phyloP scores from a whole-genome alignment of 805 yeast species.

The Kazachstania africana region DNA sequence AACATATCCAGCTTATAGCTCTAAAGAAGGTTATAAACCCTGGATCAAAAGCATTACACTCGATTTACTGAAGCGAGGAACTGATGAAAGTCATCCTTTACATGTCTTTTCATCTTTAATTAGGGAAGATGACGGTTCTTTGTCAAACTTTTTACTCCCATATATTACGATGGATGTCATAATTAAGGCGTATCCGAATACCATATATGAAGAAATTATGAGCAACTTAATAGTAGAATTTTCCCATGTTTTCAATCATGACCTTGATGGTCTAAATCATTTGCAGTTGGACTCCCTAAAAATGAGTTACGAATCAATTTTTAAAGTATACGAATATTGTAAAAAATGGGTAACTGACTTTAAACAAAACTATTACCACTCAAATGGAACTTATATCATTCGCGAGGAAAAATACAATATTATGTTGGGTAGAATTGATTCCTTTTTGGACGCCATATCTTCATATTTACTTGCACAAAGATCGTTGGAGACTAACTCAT shows the following conservation, averaged over 20 bases:
- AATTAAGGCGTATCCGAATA: constrained; percentile 36
- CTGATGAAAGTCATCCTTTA: constrained; percentile 34
- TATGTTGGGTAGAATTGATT: constrained; percentile 29
- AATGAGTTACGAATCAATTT: constrained; percentile 59
- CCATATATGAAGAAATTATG: constrained; percentile 28
- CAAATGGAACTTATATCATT: constrained; percentile 18
- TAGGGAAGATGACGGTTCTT: constrained; percentile 55
- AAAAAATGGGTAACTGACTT: constrained; percentile 55
- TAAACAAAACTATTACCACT: constrained; percentile 24
- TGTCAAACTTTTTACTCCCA: constrained; percentile 65
- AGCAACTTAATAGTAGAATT: constrained; percentile 49
- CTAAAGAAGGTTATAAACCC: constrained; percentile 41
- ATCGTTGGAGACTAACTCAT: constrained; percentile 73
- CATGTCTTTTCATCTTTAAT: constrained; percentile 53
- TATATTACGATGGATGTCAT: constrained; percentile 60
- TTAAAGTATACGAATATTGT: constrained; percentile 72
- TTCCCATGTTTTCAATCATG: constrained; percentile 40
- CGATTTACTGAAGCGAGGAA: constrained; percentile 41
- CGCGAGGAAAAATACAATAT: constrained; percentile 13
- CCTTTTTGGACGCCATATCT: constrained; percentile 46
- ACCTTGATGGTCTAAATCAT: constrained; percentile 34
- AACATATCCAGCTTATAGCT: constrained; percentile 53
- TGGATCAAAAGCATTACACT: constrained; percentile 69
- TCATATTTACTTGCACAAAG: constrained; percentile 61
- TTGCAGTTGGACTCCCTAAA: constrained; percentile 49